Conservation (phyloP, 495 filamentous ascomycete genomes). For the Pyrenula aspistea region DNA sequence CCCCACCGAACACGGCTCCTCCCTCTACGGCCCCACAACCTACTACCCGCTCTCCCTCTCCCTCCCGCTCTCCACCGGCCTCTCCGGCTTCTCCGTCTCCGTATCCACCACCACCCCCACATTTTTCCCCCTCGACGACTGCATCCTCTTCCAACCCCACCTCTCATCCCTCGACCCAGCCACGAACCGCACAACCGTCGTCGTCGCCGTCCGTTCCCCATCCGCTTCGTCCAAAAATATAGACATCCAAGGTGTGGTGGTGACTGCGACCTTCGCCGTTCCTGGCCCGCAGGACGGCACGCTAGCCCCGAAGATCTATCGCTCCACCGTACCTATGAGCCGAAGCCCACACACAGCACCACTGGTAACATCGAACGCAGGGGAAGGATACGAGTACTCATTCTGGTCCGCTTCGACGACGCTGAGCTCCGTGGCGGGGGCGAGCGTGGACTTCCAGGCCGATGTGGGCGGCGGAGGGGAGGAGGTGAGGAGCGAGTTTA, state of each 20-base stretch:
- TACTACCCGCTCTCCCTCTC: constrained; percentile 9
- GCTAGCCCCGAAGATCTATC: constrained; percentile 7
- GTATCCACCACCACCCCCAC: constrained; percentile 4
- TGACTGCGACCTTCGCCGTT: constrained; percentile 8
- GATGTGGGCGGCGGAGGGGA: too few species aligned
- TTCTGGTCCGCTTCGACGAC: too few species aligned
- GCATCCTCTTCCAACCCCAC: neutral
- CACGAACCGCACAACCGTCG: constrained; percentile 7
- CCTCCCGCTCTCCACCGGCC: constrained; percentile 5
- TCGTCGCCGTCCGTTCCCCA: constrained; percentile 4
- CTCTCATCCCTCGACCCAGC: constrained; percentile 3
- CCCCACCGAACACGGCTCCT: constrained; percentile 6
- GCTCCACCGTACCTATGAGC: constrained; percentile 2
- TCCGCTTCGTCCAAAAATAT: neutral
- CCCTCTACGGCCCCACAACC: constrained; percentile 8
- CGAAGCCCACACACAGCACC: too few species aligned
- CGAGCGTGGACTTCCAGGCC: too few species aligned
- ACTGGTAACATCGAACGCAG: too few species aligned
- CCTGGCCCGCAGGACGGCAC: constrained; percentile 6
- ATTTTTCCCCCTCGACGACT: constrained; percentile 2
- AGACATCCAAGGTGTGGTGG: neutral
- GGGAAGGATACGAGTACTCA: too few species aligned
- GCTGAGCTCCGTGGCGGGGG: too few species aligned
- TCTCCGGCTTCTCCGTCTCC: constrained; percentile 6
- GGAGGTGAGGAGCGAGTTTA: too few species aligned